Percentiles rank a stretch among this genome's conserved stretches.
phyloP scores from a whole-genome alignment of 1,139 yeast genomes.

The Hyphopichia pseudoburtonii region DNA sequence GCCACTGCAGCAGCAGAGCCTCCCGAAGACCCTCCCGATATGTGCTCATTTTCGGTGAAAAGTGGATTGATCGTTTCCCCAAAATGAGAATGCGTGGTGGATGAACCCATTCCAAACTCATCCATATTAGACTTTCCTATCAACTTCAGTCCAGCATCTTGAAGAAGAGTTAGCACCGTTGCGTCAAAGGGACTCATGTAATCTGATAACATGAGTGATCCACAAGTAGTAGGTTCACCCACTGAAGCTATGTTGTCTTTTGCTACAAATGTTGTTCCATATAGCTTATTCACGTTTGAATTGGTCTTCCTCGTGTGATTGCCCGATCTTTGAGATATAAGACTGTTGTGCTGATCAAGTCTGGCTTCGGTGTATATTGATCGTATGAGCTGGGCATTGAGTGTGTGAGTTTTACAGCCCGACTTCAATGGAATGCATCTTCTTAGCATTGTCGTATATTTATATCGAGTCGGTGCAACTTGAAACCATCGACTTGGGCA shows the following conservation, averaged over 20 bases:
- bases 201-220: slow-evolving; percentile 56
- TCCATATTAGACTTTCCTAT: slow-evolving; percentile 92
- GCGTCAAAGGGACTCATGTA: slow-evolving; percentile 82
- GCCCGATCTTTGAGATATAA: not conserved
- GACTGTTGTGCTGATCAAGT: slow-evolving; percentile 1
- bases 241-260: slow-evolving; percentile 81
- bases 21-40: slow-evolving; percentile 93
- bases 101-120: slow-evolving; percentile 97
- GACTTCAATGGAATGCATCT: no score
- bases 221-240: slow-evolving; percentile 70
- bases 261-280: slow-evolving; percentile 17
- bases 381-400: no score
- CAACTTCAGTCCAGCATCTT: slow-evolving; percentile 49
- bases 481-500: no score
- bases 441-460: no score
- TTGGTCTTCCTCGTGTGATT: not conserved
- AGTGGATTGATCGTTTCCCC: slow-evolving; percentile 75
- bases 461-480: no score
- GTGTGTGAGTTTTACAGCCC: no score
- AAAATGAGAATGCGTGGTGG: slow-evolving; percentile 53
- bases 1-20: slow-evolving; percentile 95
- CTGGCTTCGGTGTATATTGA: not conserved
- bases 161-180: slow-evolving; percentile 62
- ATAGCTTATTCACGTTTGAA: not conserved
- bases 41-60: slow-evolving; percentile 32